Conservation (phyloP, 208 protist genomes). For the Leishmania turanica region DNA sequence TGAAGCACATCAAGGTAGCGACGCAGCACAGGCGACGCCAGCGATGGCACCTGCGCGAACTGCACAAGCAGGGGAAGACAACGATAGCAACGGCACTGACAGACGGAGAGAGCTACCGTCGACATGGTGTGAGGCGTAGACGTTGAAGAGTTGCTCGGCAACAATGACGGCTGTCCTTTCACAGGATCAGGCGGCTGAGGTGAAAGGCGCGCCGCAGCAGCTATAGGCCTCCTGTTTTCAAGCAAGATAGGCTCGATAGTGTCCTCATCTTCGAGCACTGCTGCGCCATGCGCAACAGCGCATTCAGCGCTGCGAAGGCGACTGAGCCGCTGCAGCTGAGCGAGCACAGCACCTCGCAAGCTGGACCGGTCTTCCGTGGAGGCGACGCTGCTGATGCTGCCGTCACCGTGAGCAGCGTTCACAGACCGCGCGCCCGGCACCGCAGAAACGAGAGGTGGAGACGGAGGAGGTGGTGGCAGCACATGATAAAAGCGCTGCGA, state of each 20-base stretch:
- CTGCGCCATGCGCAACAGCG: background rate
- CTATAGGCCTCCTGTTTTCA: background rate
- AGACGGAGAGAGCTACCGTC: background rate
- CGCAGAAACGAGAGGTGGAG: background rate
- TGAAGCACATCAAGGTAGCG: slow-evolving; percentile 28
- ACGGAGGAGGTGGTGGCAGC: slow-evolving; percentile 14
- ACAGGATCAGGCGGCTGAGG: background rate
- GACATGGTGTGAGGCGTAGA: background rate
- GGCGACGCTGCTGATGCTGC: background rate
- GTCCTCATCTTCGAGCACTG: background rate
- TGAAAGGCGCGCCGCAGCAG: background rate
- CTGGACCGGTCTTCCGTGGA: slow-evolving; percentile 22
- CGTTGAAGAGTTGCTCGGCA: background rate
- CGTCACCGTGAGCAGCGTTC: background rate
- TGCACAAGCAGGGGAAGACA: slow-evolving; percentile 30
- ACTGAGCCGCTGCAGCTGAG: slow-evolving; percentile 55
- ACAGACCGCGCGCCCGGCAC: background rate
- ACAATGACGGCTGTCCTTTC: background rate
- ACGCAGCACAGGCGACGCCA: slow-evolving; percentile 18
- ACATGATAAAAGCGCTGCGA: slow-evolving; percentile 50
- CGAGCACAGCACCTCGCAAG: slow-evolving; percentile 42
- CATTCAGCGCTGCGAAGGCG: background rate
- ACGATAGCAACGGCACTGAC: slow-evolving; percentile 15
- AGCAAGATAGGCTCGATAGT: background rate
- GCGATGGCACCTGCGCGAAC: slow-evolving; percentile 33